These are phyloP conservation scores for Anisodus acutangulus DNA, from an alignment of 257 asterid species.

Conservation along the genomic window DNA sequence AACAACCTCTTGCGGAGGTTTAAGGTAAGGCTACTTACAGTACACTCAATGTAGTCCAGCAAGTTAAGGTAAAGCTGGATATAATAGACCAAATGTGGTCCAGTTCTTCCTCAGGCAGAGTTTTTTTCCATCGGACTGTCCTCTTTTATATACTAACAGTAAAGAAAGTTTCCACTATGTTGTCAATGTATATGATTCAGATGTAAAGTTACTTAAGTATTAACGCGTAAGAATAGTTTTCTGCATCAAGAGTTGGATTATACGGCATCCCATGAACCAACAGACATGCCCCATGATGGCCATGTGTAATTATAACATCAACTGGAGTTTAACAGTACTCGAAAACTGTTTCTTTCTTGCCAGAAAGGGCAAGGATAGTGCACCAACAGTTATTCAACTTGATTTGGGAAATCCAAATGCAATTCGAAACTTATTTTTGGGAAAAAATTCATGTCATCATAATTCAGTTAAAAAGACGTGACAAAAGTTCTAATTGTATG, in stretches of 20 bases:
- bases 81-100: neutral
- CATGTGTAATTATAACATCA: too few relatives aligned
- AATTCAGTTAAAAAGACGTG: neutral
- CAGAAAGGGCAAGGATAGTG: too few relatives aligned
- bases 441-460: neutral
- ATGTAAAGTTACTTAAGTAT: neutral
- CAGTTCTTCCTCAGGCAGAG: neutral
- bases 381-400: too few relatives aligned
- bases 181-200: neutral
- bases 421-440: too few relatives aligned
- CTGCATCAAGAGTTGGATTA: neutral
- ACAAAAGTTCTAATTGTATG: neutral
- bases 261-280: neutral
- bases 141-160: neutral
- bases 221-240: neutral
- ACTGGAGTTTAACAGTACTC: too few relatives aligned
- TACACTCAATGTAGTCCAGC: neutral
- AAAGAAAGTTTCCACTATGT: neutral
- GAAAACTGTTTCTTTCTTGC: too few relatives aligned
- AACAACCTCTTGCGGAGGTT: neutral
- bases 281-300: too few relatives aligned
- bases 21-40: neutral
- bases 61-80: neutral
- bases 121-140: neutral
- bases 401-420: too few relatives aligned